These are phyloP conservation scores for Chamaecrista fasciculata DNA, from an alignment of 306 rosid species.

Conservation along the genomic window DNA sequence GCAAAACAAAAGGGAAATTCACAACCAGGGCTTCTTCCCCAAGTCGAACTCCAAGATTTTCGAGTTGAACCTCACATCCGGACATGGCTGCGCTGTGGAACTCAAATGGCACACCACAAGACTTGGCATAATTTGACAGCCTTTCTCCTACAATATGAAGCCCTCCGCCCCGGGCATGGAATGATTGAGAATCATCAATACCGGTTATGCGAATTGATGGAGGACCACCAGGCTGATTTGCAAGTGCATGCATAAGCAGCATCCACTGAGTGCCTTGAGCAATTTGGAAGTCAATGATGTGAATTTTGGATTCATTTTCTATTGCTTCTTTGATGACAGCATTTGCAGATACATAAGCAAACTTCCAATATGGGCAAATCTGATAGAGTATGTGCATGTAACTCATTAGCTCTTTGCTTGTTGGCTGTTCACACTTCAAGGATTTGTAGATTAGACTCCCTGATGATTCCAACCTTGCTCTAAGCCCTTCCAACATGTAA, in stretches of 20 bases:
- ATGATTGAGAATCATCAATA: conserved; percentile 80
- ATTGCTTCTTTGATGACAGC: conserved; percentile 62
- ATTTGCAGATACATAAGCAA: conserved; percentile 74
- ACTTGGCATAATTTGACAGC: conserved; percentile 45
- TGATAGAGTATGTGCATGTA: conserved; percentile 70
- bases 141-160: conserved; percentile 61
- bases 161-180: conserved; percentile 88
- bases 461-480: conserved; percentile 78
- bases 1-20: conserved; percentile 72
- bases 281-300: conserved; percentile 87
- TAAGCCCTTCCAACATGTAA: conserved; percentile 88
- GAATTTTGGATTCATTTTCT: conserved; percentile 63
- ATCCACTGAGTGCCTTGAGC: conserved; percentile 87
- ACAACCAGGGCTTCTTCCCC: conserved; percentile 85
- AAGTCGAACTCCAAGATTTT: conserved; percentile 37
- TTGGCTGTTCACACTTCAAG: conserved; percentile 76
- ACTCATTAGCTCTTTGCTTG: conserved; percentile 69
- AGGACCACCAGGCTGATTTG: conserved; percentile 61
- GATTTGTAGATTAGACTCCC: conserved; percentile 75
- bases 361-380: conserved; percentile 76
- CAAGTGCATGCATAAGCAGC: conserved; percentile 55
- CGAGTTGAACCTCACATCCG: conserved; percentile 52
- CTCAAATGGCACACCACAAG: conserved; percentile 59
- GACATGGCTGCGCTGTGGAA: conserved; percentile 70
- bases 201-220: conserved; percentile 67